phyloP scores from a whole-genome alignment of 192 early-diverging fungal species.

The Podila minutissima region DNA sequence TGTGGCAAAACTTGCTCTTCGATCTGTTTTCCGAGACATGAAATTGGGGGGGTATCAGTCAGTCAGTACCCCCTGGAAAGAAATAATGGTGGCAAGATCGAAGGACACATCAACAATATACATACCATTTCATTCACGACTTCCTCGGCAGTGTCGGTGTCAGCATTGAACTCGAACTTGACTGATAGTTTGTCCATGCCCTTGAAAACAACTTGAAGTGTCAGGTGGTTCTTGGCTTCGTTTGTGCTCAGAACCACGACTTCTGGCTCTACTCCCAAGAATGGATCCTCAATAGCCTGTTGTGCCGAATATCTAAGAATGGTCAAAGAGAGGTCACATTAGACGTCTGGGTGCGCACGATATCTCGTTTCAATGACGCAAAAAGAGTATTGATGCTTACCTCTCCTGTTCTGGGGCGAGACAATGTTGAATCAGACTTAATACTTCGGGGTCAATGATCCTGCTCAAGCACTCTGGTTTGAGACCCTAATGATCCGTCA shows the following conservation, averaged over 20 bases:
- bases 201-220: slow-evolving; percentile 81
- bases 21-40: slow-evolving; percentile 59
- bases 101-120: not conserved
- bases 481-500: slow-evolving; percentile 56
- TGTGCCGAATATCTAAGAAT: slow-evolving; percentile 65
- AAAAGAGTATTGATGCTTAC: slow-evolving; percentile 18
- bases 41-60: not conserved
- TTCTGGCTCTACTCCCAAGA: slow-evolving; percentile 79
- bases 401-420: slow-evolving; percentile 71
- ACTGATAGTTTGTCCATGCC: slow-evolving; percentile 83
- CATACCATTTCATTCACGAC: slow-evolving; percentile 84
- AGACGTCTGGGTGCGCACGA: too few relatives aligned
- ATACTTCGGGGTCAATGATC: slow-evolving; percentile 71
- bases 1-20: slow-evolving; percentile 81
- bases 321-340: not conserved
- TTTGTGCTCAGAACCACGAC: slow-evolving; percentile 70
- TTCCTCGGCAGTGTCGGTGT: slow-evolving; percentile 81
- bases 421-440: slow-evolving; percentile 73
- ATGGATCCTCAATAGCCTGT: slow-evolving; percentile 77
- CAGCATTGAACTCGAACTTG: slow-evolving; percentile 86
- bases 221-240: slow-evolving; percentile 70
- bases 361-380: too few relatives aligned
- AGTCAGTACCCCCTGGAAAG: not conserved
- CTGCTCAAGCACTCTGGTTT: slow-evolving; percentile 77
- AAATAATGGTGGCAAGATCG: not conserved